Conservation (phyloP, 768 basidiomycete genomes). For the Lyophyllum semitale region DNA sequence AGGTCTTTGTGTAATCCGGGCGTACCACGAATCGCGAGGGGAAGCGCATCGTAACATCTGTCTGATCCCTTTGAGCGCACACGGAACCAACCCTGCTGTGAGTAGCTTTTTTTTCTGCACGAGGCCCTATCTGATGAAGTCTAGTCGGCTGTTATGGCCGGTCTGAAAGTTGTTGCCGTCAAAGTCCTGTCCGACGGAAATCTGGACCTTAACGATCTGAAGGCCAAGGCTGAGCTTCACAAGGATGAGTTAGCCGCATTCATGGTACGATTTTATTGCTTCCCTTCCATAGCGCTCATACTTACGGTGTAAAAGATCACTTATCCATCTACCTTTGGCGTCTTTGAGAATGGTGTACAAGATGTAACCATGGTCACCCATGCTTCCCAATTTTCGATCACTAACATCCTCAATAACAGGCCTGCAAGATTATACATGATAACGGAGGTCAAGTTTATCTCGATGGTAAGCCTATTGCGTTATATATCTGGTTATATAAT, state of each 20-base stretch:
- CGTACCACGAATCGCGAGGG: conserved; percentile 89
- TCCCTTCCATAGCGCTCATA: neutral
- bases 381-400: neutral
- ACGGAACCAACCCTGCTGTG: conserved; percentile 98
- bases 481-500: neutral
- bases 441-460: conserved; percentile 98
- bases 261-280: conserved; percentile 61
- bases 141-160: conserved; percentile 95
- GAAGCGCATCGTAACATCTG: conserved; percentile 88
- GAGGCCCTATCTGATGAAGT: conserved; percentile 16
- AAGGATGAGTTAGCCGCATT: conserved; percentile 92
- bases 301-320: conserved; percentile 65
- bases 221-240: conserved; percentile 85
- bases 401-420: conserved; percentile 40
- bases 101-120: conserved; percentile 28
- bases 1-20: conserved; percentile 91
- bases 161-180: conserved; percentile 94
- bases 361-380: conserved; percentile 43
- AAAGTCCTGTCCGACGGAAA: conserved; percentile 87
- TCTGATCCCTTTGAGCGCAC: conserved; percentile 92
- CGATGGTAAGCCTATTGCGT: conserved; percentile 57
- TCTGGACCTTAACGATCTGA: conserved; percentile 85
- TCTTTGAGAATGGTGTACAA: conserved; percentile 90
- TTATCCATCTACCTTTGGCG: conserved; percentile 96
- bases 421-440: conserved; percentile 91